These are phyloP conservation scores for Pulveroboletus sp. DNA, from an alignment of 1,284 basidiomycete genomes.

Conservation along the genomic window DNA sequence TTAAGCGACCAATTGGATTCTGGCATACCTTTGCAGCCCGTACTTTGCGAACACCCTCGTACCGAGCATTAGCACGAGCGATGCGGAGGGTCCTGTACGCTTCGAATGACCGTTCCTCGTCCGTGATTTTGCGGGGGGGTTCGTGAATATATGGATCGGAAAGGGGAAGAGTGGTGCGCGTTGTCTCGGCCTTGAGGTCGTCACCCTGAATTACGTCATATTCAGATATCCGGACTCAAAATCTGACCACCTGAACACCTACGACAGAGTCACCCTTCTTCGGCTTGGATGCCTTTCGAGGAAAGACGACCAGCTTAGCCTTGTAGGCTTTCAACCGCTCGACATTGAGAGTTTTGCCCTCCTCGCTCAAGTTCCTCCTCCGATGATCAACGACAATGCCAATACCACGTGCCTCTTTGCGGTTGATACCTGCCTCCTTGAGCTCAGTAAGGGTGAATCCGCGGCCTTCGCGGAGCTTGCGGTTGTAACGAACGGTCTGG, in stretches of 20 bases:
- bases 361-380: conserved; percentile 95
- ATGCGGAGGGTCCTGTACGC: conserved; percentile 90
- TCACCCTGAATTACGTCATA: conserved; percentile 66
- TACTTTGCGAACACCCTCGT: conserved; percentile 85
- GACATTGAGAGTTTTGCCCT: conserved; percentile 95
- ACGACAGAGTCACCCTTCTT: conserved; percentile 94
- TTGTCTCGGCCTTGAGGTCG: conserved; percentile 81
- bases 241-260: conserved; percentile 36
- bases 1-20: background rate
- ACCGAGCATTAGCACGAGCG: conserved; percentile 81
- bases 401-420: conserved; percentile 91
- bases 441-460: conserved; percentile 96
- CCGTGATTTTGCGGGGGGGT: conserved; percentile 91
- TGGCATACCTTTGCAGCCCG: conserved; percentile 74
- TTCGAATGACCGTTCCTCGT: conserved; percentile 87
- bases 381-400: conserved; percentile 98
- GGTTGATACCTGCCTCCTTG: conserved; percentile 94
- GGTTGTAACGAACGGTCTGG: conserved; percentile 98
- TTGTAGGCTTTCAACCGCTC: conserved; percentile 96
- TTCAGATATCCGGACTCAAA: conserved; percentile 5
- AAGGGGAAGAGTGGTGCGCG: conserved; percentile 72
- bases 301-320: conserved; percentile 87
- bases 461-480: conserved; percentile 95
- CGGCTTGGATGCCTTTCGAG: conserved; percentile 92
- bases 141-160: conserved; percentile 73